A percentile compares a stretch with the other conserved stretches of the same genome.
phyloP scores from a whole-genome alignment of 2,329 filamentous ascomycete genomes.

The Beauveria scarabaeidicola region DNA sequence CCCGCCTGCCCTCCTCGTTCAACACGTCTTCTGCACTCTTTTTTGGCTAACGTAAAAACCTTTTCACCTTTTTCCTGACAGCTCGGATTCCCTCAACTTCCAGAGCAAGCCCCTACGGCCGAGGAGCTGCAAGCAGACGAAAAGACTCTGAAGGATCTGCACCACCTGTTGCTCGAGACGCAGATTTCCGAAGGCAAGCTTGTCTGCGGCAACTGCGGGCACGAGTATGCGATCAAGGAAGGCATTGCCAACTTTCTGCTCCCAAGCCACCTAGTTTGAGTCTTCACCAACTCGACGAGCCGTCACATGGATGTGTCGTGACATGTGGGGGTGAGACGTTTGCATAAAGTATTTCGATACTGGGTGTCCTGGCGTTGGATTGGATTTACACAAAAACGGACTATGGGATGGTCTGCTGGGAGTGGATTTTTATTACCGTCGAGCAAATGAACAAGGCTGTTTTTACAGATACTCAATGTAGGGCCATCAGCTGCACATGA shows the following conservation, averaged over 20 bases:
- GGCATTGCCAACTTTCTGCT: slow-evolving; percentile 94
- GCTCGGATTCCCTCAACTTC: slow-evolving; percentile 72
- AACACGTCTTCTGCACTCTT: neutral
- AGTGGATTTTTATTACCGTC: neutral
- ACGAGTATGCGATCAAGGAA: slow-evolving; percentile 91
- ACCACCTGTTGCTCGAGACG: slow-evolving; percentile 79
- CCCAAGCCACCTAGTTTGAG: slow-evolving; percentile 76
- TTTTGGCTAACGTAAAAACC: neutral
- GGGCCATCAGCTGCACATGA: neutral
- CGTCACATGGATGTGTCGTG: neutral
- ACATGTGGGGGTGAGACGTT: neutral
- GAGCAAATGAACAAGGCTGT: neutral
- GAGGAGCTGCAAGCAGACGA: slow-evolving; percentile 57
- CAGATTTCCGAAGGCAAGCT: slow-evolving; percentile 82
- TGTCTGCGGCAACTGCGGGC: slow-evolving; percentile 82
- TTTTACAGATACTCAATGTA: neutral
- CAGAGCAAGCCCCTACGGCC: slow-evolving; percentile 52
- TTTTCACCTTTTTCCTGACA: slow-evolving; percentile 25
- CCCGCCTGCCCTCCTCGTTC: neutral
- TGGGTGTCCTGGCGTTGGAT: slow-evolving; percentile 2
- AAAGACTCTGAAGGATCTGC: slow-evolving; percentile 66
- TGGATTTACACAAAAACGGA: neutral
- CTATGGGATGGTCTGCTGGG: neutral
- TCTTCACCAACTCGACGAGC: neutral
- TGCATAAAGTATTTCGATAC: neutral